A percentile compares a stretch with the other conserved stretches of the same genome.
Conservation (phyloP, 306 rosid species). For the Cucumis cinereus region DNA sequence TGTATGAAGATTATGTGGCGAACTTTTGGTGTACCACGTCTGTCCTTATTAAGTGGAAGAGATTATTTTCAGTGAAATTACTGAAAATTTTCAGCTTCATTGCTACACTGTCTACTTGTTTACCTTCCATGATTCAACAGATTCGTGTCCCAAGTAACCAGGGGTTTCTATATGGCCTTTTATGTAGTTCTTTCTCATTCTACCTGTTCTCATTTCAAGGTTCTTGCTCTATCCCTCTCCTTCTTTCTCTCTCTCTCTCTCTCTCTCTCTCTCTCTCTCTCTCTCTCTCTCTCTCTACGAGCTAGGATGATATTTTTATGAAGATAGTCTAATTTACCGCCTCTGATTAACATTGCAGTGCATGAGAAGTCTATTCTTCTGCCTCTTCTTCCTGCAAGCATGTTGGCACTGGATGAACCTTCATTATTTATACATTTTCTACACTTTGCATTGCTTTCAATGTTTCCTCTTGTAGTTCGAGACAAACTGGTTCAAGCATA, state of each 20-base stretch:
- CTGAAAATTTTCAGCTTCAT: conserved; percentile 57
- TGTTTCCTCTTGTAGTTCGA: conserved; percentile 69
- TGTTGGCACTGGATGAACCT: conserved; percentile 75
- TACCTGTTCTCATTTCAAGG: conserved; percentile 95
- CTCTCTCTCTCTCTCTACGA: background rate
- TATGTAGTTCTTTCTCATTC: conserved; percentile 72
- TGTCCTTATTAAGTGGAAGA: conserved; percentile 80
- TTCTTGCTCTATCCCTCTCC: background rate
- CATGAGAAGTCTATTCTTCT: conserved; percentile 87
- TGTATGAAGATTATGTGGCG: conserved; percentile 91
- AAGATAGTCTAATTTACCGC: background rate
- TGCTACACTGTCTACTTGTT: conserved; percentile 54
- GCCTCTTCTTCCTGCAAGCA: conserved; percentile 82
- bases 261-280: background rate
- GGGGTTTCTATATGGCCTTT: conserved; percentile 77
- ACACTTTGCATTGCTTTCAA: conserved; percentile 55
- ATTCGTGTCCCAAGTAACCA: conserved; percentile 53
- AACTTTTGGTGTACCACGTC: conserved; percentile 94
- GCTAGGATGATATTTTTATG: background rate
- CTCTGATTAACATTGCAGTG: conserved; percentile 33
- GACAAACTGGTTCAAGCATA: conserved; percentile 60
- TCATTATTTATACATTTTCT: conserved; percentile 40
- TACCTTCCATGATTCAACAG: conserved; percentile 89
- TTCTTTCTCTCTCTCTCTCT: background rate
- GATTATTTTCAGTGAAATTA: conserved; percentile 44